Percentiles rank a stretch among this genome's conserved stretches.
Evolutionary conservation across 495 filamentous ascomycete species (phyloP).

Genomic region (Podospora tetraspora): DNA sequence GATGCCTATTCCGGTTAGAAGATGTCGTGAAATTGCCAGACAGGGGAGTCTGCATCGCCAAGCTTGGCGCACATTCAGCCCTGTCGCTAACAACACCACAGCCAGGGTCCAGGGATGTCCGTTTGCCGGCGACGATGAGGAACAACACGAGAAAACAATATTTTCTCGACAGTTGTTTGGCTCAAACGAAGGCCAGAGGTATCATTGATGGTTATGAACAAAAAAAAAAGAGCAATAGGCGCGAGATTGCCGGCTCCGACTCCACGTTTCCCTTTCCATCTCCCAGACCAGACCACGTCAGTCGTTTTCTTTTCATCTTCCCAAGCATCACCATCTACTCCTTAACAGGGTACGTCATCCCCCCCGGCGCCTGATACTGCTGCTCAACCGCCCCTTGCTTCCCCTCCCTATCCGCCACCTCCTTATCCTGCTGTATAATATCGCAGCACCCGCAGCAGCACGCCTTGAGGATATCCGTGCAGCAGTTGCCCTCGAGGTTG

Average conservation of each 20-base stretch:
- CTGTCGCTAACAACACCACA: too few relatives aligned
- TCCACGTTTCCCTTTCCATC: background rate
- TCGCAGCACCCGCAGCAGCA: constrained; percentile 43
- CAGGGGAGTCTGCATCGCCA: background rate
- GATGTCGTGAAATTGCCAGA: background rate
- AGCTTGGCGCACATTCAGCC: background rate
- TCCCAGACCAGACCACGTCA: too few relatives aligned
- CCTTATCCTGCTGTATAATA: constrained; percentile 38
- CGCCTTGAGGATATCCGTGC: constrained; percentile 32
- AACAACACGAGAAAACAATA: background rate
- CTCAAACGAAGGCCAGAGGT: background rate
- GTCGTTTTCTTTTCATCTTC: background rate
- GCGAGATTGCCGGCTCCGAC: background rate
- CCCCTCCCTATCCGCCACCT: constrained; percentile 22
- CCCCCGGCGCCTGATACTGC: constrained; percentile 27
- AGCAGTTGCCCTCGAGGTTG: constrained; percentile 38
- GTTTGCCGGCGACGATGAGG: background rate
- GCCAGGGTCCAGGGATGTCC: background rate
- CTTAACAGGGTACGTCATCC: constrained; percentile 22
- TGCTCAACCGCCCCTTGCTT: constrained; percentile 12
- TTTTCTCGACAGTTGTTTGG: background rate
- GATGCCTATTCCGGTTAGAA: too few relatives aligned
- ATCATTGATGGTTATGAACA: background rate
- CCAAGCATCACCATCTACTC: background rate
- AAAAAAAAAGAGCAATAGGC: background rate